A percentile compares a stretch with the other conserved stretches of the same genome.
Conservation (phyloP, 2,329 filamentous ascomycete species). For the Epichloe brachyelytri region DNA sequence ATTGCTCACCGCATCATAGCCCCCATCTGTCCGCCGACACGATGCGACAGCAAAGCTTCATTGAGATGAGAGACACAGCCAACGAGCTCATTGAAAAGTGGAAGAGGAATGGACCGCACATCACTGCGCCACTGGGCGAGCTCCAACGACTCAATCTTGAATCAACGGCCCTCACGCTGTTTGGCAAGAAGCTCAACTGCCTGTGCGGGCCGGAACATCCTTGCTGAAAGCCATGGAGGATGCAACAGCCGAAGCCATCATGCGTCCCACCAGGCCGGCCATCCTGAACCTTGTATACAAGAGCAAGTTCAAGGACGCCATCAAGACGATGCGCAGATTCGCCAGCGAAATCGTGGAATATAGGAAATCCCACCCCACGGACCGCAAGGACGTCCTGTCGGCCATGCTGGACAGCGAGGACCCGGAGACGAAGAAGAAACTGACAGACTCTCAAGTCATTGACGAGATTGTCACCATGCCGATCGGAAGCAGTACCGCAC, state of each 20-base stretch:
- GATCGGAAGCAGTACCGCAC: slow-evolving; percentile 40
- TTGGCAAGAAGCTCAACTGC: slow-evolving; percentile 34
- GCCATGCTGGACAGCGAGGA: slow-evolving; percentile 47
- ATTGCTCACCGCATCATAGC: slow-evolving; percentile 40
- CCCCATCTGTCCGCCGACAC: slow-evolving; percentile 23
- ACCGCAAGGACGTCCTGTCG: slow-evolving; percentile 48
- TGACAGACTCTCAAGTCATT: slow-evolving; percentile 47
- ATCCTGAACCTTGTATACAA: slow-evolving; percentile 39
- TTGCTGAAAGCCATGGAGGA: slow-evolving; percentile 42
- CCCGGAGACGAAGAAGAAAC: slow-evolving; percentile 43
- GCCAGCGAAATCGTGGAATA: slow-evolving; percentile 43
- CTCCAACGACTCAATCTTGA: slow-evolving; percentile 42
- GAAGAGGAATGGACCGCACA: slow-evolving; percentile 19
- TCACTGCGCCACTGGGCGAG: slow-evolving; percentile 32
- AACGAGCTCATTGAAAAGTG: slow-evolving; percentile 38
- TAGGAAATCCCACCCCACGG: slow-evolving; percentile 38
- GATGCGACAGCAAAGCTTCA: slow-evolving; percentile 23
- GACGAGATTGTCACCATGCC: slow-evolving; percentile 60
- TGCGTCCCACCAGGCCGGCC: slow-evolving; percentile 37
- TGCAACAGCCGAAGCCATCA: slow-evolving; percentile 41
- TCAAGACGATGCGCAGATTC: slow-evolving; percentile 39
- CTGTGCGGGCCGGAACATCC: slow-evolving; percentile 31
- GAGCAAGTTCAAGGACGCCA: slow-evolving; percentile 40
- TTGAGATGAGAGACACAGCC: slow-evolving; percentile 35
- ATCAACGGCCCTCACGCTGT: slow-evolving; percentile 35